These are phyloP conservation scores for Peronospora destructor DNA, from an alignment of 352 stramenopile genomes.

Conservation along the genomic window DNA sequence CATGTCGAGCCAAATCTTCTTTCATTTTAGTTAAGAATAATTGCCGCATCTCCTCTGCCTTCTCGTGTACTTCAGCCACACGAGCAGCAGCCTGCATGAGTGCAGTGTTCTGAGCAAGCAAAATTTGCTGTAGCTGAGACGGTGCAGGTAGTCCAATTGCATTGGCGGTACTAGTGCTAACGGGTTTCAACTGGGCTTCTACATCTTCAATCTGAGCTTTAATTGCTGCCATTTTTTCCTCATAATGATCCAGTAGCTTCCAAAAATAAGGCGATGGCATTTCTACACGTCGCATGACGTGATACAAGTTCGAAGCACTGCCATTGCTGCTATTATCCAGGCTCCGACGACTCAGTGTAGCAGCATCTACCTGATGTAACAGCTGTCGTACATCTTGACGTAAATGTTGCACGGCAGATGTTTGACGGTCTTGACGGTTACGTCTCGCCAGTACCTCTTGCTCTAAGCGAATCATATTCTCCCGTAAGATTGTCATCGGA, in stretches of 20 bases:
- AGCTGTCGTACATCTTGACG: conserved; percentile 70
- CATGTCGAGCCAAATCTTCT: conserved; percentile 48
- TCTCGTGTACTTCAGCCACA: conserved; percentile 71
- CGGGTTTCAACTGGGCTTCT: conserved; percentile 51
- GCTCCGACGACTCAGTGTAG: conserved; percentile 55
- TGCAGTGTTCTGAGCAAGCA: conserved; percentile 67
- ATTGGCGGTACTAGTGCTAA: conserved; percentile 29
- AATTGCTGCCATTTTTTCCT: conserved; percentile 61
- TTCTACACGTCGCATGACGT: conserved; percentile 66
- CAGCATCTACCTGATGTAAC: conserved; percentile 64
- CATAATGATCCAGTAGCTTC: conserved; percentile 65
- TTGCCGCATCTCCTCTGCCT: conserved; percentile 63
- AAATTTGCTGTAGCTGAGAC: conserved; percentile 56
- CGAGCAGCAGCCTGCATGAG: conserved; percentile 70
- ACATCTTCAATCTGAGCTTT: conserved; percentile 74
- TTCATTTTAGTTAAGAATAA: conserved; percentile 62
- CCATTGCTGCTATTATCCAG: conserved; percentile 40
- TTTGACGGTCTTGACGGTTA: conserved; percentile 55
- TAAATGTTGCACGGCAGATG: conserved; percentile 51
- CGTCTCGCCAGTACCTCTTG: conserved; percentile 55
- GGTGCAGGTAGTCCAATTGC: conserved; percentile 20
- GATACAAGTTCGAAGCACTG: conserved; percentile 36
- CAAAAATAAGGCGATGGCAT: conserved; percentile 81
- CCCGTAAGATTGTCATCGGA: conserved; percentile 45
- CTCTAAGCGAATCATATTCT: conserved; percentile 51